Conservation (phyloP, 257 asterid species). For the Nicotiana undulata region DNA sequence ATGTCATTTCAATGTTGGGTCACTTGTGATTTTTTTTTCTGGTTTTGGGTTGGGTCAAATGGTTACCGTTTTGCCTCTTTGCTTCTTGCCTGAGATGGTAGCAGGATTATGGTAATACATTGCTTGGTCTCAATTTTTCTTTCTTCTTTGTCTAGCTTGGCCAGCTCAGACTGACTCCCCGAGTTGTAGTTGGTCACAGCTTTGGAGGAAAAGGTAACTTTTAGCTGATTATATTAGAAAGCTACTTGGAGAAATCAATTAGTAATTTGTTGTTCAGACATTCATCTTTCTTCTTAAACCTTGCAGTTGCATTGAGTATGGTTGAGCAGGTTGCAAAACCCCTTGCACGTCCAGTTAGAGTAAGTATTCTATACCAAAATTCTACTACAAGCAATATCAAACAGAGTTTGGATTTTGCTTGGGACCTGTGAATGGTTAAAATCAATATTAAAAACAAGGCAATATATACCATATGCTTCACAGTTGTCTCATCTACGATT, state of each 20-base stretch:
- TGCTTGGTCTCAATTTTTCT: neutral
- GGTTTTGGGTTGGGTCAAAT: neutral
- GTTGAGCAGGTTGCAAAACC: slow-evolving; percentile 95
- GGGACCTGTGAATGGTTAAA: neutral
- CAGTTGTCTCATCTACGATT: neutral
- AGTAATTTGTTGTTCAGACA: neutral
- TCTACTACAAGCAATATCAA: neutral
- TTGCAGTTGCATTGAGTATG: slow-evolving; percentile 95
- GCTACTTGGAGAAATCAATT: neutral
- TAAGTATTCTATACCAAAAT: slow-evolving; percentile 24
- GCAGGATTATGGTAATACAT: neutral
- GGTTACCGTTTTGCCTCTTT: neutral
- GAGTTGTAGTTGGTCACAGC: slow-evolving; percentile 95
- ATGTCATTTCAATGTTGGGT: neutral
- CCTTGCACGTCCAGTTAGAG: slow-evolving; percentile 97
- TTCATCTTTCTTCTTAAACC: slow-evolving; percentile 9
- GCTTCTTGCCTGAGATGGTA: neutral
- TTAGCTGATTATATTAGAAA: neutral
- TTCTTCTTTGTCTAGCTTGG: slow-evolving; percentile 56
- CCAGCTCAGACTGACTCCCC: slow-evolving; percentile 78
- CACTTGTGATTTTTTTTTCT: neutral
- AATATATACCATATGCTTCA: neutral
- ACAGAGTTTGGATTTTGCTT: neutral
- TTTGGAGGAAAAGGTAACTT: slow-evolving; percentile 95
- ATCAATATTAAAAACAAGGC: neutral